phyloP scores from a whole-genome alignment of 116 monocot species.

The Zostera marina region DNA sequence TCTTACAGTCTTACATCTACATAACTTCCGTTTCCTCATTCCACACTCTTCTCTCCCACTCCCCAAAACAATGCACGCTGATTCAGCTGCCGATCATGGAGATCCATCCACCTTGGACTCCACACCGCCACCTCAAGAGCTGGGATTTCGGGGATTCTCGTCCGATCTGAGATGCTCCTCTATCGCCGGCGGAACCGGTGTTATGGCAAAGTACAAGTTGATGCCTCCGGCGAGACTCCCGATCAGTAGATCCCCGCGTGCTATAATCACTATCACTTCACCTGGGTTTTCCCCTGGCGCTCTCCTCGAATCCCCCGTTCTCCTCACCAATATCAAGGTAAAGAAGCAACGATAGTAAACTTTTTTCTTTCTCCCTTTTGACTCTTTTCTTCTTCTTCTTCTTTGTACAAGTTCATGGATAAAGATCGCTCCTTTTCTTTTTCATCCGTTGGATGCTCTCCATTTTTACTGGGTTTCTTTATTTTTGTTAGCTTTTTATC shows the following conservation, averaged over 20 bases:
- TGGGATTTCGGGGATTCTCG: not conserved
- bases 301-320: slow-evolving; percentile 84
- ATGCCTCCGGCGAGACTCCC: slow-evolving; percentile 58
- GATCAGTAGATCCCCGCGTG: slow-evolving; percentile 45
- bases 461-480: no score
- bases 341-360: not conserved
- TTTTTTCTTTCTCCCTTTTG: not conserved
- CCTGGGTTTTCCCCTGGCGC: slow-evolving; percentile 66
- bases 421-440: not conserved
- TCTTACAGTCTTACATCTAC: no score
- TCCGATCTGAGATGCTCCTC: slow-evolving; percentile 6
- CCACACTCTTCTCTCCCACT: slow-evolving; percentile 1
- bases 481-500: no score
- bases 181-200: slow-evolving; percentile 4
- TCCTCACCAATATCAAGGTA: slow-evolving; percentile 80
- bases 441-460: no score
- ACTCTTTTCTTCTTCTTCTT: not conserved
- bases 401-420: not conserved
- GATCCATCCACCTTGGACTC: not conserved
- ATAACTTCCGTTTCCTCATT: not conserved
- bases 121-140: not conserved
- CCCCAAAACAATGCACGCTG: slow-evolving; percentile 4
- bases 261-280: slow-evolving; percentile 59
- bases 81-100: not conserved
- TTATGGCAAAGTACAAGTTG: slow-evolving; percentile 47